Conservation (phyloP, 306 rosid species). For the Dalbergia cochinchinensis region DNA sequence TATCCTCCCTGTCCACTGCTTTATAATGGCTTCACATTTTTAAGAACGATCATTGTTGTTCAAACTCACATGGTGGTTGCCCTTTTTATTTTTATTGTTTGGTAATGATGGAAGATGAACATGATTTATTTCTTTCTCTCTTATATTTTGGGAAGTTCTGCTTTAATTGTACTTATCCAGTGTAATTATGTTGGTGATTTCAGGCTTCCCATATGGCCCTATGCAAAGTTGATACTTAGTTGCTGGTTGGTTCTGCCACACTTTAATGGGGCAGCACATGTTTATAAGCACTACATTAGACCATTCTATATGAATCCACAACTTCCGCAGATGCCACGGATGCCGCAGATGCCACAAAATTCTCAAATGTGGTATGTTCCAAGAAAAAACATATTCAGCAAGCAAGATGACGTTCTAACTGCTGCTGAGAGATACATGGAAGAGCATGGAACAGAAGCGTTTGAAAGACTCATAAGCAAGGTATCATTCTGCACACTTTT, state of each 20-base stretch:
- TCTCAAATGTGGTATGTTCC: constrained; percentile 86
- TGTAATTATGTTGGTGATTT: constrained; percentile 24
- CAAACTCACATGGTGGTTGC: background rate
- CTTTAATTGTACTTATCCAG: background rate
- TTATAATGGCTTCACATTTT: background rate
- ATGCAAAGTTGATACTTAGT: constrained; percentile 76
- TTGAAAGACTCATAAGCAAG: constrained; percentile 84
- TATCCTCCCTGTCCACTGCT: background rate
- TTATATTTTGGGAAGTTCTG: background rate
- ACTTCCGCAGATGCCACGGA: constrained; percentile 47
- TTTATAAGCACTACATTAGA: constrained; percentile 74
- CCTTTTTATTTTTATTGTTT: no score
- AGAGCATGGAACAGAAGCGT: constrained; percentile 83
- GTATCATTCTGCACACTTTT: constrained; percentile 39
- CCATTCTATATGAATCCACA: constrained; percentile 90
- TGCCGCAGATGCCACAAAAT: constrained; percentile 33
- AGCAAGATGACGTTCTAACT: constrained; percentile 75
- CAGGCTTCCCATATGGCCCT: constrained; percentile 89
- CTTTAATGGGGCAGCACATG: constrained; percentile 90
- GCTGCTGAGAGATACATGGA: constrained; percentile 87
- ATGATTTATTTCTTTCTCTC: background rate
- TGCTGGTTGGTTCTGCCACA: constrained; percentile 97
- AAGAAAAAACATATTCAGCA: constrained; percentile 64
- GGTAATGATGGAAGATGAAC: background rate
- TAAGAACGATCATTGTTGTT: background rate